These are phyloP conservation scores for Quaeritorhiza haematococci DNA, from an alignment of 371 early-diverging fungal genomes.

Conservation along the genomic window DNA sequence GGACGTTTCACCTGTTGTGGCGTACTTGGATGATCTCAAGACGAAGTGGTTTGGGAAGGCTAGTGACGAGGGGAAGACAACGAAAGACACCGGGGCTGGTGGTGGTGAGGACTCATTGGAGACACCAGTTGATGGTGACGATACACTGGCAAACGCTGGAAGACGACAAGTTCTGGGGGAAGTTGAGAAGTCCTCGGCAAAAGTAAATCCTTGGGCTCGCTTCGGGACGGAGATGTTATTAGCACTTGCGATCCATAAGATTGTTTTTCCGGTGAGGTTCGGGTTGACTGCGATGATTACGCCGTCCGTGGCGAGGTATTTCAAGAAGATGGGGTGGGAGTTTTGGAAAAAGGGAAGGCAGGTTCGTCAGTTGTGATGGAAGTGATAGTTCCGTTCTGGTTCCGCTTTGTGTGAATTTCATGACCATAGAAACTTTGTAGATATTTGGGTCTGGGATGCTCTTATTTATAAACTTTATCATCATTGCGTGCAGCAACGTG, in stretches of 20 bases:
- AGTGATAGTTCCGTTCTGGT: too few relatives aligned
- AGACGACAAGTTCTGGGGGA: too few relatives aligned
- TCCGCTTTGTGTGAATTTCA: too few relatives aligned
- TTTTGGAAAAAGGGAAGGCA: conserved; percentile 6
- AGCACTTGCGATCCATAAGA: conserved; percentile 4
- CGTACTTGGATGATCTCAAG: background rate
- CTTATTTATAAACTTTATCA: too few relatives aligned
- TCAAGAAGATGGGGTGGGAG: background rate
- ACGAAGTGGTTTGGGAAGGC: background rate
- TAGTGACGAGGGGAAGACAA: background rate
- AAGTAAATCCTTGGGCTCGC: background rate
- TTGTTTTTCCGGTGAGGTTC: conserved; percentile 4
- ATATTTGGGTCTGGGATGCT: too few relatives aligned
- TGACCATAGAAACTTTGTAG: too few relatives aligned
- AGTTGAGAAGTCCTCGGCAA: background rate
- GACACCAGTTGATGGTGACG: too few relatives aligned
- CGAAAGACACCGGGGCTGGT: too few relatives aligned
- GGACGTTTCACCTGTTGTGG: background rate
- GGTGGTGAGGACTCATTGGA: too few relatives aligned
- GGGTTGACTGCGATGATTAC: conserved; percentile 3
- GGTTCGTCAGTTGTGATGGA: too few relatives aligned
- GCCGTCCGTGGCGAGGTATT: background rate
- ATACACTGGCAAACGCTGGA: too few relatives aligned
- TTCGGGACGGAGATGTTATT: background rate
- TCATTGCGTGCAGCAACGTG: too few relatives aligned